phyloP scores from a whole-genome alignment of 31 red algal genomes.

The Odonthalia washingtoniensis region DNA sequence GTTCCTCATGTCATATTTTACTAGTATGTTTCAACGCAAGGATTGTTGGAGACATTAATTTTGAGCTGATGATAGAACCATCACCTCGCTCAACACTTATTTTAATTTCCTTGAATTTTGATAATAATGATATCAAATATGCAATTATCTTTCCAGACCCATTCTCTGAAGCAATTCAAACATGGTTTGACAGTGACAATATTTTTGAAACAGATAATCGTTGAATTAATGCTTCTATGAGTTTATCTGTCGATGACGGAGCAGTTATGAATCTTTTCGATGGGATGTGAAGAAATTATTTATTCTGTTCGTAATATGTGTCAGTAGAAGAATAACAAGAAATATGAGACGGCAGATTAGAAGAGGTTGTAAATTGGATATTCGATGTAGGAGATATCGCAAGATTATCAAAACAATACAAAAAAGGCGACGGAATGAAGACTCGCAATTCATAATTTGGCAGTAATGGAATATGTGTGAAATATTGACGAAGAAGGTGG shows the following conservation, averaged over 20 bases:
- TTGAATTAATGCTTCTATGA: neutral
- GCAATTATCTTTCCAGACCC: slow-evolving; percentile 39
- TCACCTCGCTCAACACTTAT: neutral
- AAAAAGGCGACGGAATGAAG: too few species aligned
- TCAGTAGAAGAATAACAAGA: too few species aligned
- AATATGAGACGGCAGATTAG: too few species aligned
- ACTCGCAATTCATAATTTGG: too few species aligned
- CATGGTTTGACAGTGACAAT: neutral
- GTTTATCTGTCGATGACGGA: neutral
- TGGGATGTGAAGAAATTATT: too few species aligned
- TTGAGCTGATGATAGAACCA: neutral
- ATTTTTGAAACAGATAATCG: neutral
- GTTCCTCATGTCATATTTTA: slow-evolving; percentile 33
- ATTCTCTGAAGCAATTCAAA: slow-evolving; percentile 25
- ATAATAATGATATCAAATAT: slow-evolving; percentile 23
- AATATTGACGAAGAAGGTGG: too few species aligned
- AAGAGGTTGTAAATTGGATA: too few species aligned
- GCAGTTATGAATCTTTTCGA: neutral
- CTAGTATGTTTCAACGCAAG: slow-evolving; percentile 46
- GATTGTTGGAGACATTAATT: slow-evolving; percentile 24
- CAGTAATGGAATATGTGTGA: too few species aligned
- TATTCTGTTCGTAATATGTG: too few species aligned
- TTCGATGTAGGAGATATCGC: too few species aligned
- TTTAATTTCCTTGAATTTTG: slow-evolving; percentile 17
- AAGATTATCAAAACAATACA: too few species aligned